These are phyloP conservation scores for Leccinum pachyderme DNA, from an alignment of 1,284 basidiomycete genomes.

Conservation along the genomic window DNA sequence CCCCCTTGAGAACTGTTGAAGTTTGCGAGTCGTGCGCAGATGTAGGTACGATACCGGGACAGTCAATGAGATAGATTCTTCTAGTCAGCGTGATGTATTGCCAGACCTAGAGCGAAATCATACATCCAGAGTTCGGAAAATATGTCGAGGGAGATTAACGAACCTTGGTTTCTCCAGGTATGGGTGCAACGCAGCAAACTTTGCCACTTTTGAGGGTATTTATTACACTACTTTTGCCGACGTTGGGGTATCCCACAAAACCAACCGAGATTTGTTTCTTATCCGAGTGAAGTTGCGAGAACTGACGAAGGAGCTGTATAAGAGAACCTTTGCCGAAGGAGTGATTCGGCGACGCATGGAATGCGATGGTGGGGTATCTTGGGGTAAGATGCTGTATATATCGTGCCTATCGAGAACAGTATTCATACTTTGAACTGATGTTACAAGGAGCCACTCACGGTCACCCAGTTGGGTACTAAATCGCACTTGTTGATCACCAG, in stretches of 20 bases:
- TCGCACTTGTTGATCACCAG: conserved; percentile 99
- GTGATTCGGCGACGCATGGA: conserved; percentile 98
- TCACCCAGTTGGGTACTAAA: conserved; percentile 98
- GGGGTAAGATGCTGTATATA: conserved; percentile 97
- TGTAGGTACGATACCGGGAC: conserved; percentile 96
- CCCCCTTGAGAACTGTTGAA: conserved; percentile 93
- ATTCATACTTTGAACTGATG: conserved; percentile 1
- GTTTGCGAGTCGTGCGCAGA: conserved; percentile 91
- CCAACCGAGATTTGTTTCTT: conserved; percentile 99
- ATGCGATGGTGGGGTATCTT: conserved; percentile 93
- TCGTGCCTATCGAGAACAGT: conserved; percentile 64
- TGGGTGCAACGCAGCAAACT: conserved; percentile 95
- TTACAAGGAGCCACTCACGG: conserved; percentile 55
- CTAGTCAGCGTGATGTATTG: conserved; percentile 98
- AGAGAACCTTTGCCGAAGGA: conserved; percentile 98
- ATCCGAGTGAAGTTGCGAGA: conserved; percentile 95
- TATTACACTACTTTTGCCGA: conserved; percentile 96
- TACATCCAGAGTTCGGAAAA: conserved; percentile 4
- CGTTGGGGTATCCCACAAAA: conserved; percentile 98
- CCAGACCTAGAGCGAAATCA: conserved; percentile 70
- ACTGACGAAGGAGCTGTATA: conserved; percentile 96
- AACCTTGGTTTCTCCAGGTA: conserved; percentile 98
- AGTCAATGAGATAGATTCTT: conserved; percentile 98
- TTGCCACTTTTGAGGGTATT: conserved; percentile 99
- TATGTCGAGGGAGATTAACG: conserved; percentile 13